These are phyloP conservation scores for Castanea mollissima DNA, from an alignment of 306 rosid genomes.

Conservation along the genomic window DNA sequence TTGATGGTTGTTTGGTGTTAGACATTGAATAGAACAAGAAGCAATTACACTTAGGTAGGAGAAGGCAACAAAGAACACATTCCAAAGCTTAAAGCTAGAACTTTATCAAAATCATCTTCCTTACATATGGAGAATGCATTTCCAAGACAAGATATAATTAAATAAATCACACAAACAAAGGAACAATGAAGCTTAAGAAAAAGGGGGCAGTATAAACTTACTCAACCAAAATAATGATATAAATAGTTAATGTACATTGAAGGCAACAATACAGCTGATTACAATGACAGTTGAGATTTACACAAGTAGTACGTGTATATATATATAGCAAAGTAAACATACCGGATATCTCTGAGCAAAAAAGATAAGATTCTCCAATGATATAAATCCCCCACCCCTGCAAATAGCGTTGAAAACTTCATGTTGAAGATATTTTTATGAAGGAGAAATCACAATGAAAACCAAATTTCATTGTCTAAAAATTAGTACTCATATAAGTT, in stretches of 20 bases:
- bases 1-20: too few species aligned
- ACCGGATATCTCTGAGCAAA: slow-evolving; percentile 82
- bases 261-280: neutral
- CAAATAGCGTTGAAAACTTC: slow-evolving; percentile 27
- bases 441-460: slow-evolving; percentile 5
- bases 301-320: neutral
- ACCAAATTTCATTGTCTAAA: neutral
- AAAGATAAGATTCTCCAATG: slow-evolving; percentile 91
- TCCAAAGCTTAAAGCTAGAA: too few species aligned
- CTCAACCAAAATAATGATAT: neutral
- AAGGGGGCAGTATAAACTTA: neutral
- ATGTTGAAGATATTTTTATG: neutral
- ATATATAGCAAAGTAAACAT: slow-evolving; percentile 34
- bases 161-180: neutral
- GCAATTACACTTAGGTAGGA: too few species aligned
- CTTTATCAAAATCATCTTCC: too few species aligned
- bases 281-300: neutral
- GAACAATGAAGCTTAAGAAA: neutral
- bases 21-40: too few species aligned
- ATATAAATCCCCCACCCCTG: slow-evolving; percentile 96
- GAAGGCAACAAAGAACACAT: too few species aligned
- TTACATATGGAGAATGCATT: neutral
- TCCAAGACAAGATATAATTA: neutral
- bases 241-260: neutral
- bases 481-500: neutral